Percentiles rank a stretch among this genome's conserved stretches.
phyloP scores from a whole-genome alignment of 2,329 filamentous ascomycete species.

The Apiospora pterosperma region DNA sequence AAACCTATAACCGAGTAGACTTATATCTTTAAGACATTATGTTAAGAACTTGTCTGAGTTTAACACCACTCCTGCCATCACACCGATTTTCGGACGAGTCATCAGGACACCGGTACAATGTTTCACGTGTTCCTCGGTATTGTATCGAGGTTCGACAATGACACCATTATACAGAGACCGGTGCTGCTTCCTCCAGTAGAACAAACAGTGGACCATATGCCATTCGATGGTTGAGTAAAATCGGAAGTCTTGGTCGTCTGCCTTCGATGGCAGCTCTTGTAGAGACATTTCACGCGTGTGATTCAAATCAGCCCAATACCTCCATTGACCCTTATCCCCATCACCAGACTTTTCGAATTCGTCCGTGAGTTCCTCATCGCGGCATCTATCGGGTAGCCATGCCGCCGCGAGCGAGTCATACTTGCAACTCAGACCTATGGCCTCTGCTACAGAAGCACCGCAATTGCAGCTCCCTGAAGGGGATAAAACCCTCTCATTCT shows the following conservation, averaged over 20 bases:
- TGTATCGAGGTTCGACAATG: neutral
- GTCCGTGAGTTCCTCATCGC: slow-evolving; percentile 5
- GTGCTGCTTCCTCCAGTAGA: slow-evolving; percentile 8
- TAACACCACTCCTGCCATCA: too few relatives aligned
- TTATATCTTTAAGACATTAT: too few relatives aligned
- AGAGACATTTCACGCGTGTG: neutral
- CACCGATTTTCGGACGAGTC: too few relatives aligned
- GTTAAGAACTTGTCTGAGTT: too few relatives aligned
- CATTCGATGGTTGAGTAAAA: slow-evolving; percentile 1
- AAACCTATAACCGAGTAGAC: too few relatives aligned
- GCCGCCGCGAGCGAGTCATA: slow-evolving; percentile 9
- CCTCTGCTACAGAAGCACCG: slow-evolving; percentile 5
- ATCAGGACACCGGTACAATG: too few relatives aligned
- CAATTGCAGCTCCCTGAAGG: too few relatives aligned
- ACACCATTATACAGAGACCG: neutral
- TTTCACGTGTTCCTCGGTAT: slow-evolving; percentile 2
- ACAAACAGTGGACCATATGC: slow-evolving; percentile 6
- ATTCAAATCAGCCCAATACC: neutral
- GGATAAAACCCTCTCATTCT: too few relatives aligned
- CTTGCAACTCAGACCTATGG: neutral
- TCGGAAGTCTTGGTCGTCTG: neutral
- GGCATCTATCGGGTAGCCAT: slow-evolving; percentile 8
- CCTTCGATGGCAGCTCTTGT: neutral
- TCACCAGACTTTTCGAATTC: slow-evolving; percentile 6
- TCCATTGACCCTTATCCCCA: slow-evolving; percentile 5